Conservation (phyloP, 495 filamentous ascomycete genomes). For the Glutinoglossum americanum region DNA sequence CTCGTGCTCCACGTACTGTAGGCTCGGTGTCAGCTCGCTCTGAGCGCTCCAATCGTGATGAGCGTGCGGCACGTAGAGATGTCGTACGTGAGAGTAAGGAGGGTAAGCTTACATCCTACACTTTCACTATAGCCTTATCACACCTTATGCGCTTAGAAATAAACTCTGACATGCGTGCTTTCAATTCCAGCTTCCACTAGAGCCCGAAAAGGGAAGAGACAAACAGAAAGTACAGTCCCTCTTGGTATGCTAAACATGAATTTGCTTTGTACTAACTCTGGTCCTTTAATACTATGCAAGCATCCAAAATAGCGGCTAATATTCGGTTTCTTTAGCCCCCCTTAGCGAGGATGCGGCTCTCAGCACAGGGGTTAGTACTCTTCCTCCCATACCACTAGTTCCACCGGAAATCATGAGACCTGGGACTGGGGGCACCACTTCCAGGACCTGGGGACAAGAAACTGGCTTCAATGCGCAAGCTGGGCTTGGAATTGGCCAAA, state of each 20-base stretch:
- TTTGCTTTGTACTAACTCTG: neutral
- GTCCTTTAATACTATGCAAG: neutral
- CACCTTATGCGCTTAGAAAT: neutral
- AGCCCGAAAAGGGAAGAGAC: neutral
- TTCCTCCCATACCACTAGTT: too few species aligned
- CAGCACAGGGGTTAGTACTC: too few species aligned
- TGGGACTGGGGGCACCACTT: neutral
- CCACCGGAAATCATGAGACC: neutral
- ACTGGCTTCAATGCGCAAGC: neutral
- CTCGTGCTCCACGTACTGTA: neutral
- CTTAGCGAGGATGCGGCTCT: too few species aligned
- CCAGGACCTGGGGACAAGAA: neutral
- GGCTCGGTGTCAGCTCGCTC: neutral
- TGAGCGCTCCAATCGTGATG: neutral
- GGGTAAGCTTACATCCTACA: neutral
- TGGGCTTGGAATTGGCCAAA: neutral
- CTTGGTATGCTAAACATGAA: neutral
- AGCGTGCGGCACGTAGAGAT: neutral
- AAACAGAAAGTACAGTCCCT: neutral
- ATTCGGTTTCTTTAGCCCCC: neutral
- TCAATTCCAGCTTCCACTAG: neutral
- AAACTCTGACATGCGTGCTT: neutral
- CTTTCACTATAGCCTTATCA: neutral
- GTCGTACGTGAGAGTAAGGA: neutral
- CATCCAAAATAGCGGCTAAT: neutral